Conservation (phyloP, 257 asterid genomes). For the Nemophila menziesii region DNA sequence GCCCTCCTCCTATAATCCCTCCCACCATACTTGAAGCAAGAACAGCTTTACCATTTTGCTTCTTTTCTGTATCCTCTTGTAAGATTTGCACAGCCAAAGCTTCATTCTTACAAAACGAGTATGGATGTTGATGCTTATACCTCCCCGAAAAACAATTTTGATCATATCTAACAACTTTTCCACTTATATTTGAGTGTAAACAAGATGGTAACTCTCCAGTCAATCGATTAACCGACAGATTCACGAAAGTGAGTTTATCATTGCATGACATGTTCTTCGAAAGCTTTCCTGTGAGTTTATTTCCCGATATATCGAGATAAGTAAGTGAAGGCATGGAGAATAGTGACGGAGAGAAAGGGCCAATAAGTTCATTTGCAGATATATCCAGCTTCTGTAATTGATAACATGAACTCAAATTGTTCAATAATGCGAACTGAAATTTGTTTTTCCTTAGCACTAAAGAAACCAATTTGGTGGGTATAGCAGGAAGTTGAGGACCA, state of each 20-base stretch:
- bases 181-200: slow-evolving; percentile 12
- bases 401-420: slow-evolving; percentile 32
- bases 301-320: slow-evolving; percentile 57
- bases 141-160: slow-evolving; percentile 53
- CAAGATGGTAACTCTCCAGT: slow-evolving; percentile 78
- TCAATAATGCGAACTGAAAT: slow-evolving; percentile 34
- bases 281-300: slow-evolving; percentile 61
- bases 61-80: slow-evolving; percentile 24
- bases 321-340: slow-evolving; percentile 46
- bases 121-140: slow-evolving; percentile 36
- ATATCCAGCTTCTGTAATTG: slow-evolving; percentile 54
- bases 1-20: slow-evolving; percentile 41
- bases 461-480: slow-evolving; percentile 46
- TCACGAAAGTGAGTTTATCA: slow-evolving; percentile 31
- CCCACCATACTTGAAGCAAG: slow-evolving; percentile 59
- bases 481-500: slow-evolving; percentile 57
- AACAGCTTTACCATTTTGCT: slow-evolving; percentile 26
- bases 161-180: slow-evolving; percentile 23
- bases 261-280: slow-evolving; percentile 45
- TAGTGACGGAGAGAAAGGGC: slow-evolving; percentile 35
- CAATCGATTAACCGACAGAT: slow-evolving; percentile 48
- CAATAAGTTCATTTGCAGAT: slow-evolving; percentile 46
- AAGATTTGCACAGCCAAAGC: slow-evolving; percentile 71
- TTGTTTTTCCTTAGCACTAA: slow-evolving; percentile 50
- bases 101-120: slow-evolving; percentile 49